These are phyloP conservation scores for Coniochaeta hoffmannii DNA, from an alignment of 2,329 filamentous ascomycete genomes.

Conservation along the genomic window DNA sequence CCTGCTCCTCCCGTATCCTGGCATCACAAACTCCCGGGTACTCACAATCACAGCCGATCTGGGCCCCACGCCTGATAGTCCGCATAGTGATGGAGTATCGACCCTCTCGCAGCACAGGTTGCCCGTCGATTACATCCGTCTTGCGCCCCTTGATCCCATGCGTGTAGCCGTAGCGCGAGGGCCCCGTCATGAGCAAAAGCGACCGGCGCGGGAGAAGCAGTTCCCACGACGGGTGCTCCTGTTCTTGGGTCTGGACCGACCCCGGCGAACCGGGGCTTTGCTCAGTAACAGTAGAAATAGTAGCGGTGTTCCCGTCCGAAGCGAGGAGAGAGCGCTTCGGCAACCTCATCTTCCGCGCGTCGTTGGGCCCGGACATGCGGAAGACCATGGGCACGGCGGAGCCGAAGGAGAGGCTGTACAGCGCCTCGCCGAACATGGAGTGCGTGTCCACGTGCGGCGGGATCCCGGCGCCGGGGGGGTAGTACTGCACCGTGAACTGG, in stretches of 20 bases:
- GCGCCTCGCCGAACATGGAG: slow-evolving; percentile 32
- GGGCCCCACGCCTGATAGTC: slow-evolving; percentile 9
- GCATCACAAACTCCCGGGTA: slow-evolving; percentile 18
- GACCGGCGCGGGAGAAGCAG: slow-evolving; percentile 14
- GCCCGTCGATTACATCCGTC: slow-evolving; percentile 26
- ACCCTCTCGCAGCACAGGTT: slow-evolving; percentile 10
- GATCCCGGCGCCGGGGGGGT: slow-evolving; percentile 51
- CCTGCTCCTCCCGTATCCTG: slow-evolving; percentile 13
- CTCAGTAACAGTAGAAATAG: too few species aligned
- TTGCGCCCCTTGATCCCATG: slow-evolving; percentile 48
- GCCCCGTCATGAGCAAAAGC: slow-evolving; percentile 16
- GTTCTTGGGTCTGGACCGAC: too few species aligned
- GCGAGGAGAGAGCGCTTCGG: slow-evolving; percentile 14
- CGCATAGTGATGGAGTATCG: slow-evolving; percentile 18
- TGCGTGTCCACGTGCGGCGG: slow-evolving; percentile 56
- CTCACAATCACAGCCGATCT: slow-evolving; percentile 13
- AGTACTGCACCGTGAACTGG: slow-evolving; percentile 54
- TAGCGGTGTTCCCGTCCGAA: too few species aligned
- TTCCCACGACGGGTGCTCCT: slow-evolving; percentile 10
- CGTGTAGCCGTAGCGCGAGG: slow-evolving; percentile 24
- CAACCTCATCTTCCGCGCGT: slow-evolving; percentile 17
- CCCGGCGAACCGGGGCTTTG: too few species aligned
- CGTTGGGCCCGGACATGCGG: slow-evolving; percentile 15
- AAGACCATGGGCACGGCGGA: slow-evolving; percentile 37
- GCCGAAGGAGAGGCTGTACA: slow-evolving; percentile 37